A percentile compares a stretch with the other conserved stretches of the same genome.
These are phyloP conservation scores for Nemania abortiva DNA, from an alignment of 2,329 filamentous ascomycete species.

Conservation along the genomic window DNA sequence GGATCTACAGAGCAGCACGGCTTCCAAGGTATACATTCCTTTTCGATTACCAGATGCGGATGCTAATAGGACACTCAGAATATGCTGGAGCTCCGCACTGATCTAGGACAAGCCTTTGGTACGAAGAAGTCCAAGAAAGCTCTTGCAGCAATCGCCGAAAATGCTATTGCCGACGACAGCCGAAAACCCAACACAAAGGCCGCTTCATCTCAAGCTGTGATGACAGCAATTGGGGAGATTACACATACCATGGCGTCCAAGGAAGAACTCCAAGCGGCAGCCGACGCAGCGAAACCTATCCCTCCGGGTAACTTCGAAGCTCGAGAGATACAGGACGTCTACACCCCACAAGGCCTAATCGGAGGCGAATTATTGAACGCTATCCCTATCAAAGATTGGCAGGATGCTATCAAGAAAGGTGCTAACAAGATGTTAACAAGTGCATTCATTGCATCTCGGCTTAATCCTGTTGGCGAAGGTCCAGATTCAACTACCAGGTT, in stretches of 20 bases:
- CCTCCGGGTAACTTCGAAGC: slow-evolving; percentile 77
- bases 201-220: slow-evolving; percentile 68
- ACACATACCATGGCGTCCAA: slow-evolving; percentile 75
- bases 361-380: slow-evolving; percentile 74
- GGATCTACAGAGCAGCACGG: slow-evolving; percentile 55
- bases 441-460: slow-evolving; percentile 73
- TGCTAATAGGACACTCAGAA: slow-evolving; percentile 57
- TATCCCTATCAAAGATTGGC: slow-evolving; percentile 80
- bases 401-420: slow-evolving; percentile 71
- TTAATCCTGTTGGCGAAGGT: slow-evolving; percentile 66
- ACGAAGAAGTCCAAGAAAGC: slow-evolving; percentile 88
- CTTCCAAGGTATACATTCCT: slow-evolving; percentile 53
- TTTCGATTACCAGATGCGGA: neutral
- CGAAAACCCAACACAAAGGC: slow-evolving; percentile 64
- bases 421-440: slow-evolving; percentile 69
- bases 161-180: slow-evolving; percentile 69
- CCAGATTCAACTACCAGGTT: slow-evolving; percentile 66
- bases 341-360: slow-evolving; percentile 74
- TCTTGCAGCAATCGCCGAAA: slow-evolving; percentile 69
- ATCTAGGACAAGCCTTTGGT: slow-evolving; percentile 82
- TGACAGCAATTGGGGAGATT: slow-evolving; percentile 71
- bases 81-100: slow-evolving; percentile 71
- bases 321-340: slow-evolving; percentile 77
- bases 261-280: slow-evolving; percentile 72
- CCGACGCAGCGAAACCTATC: slow-evolving; percentile 78